Evolutionary conservation across 257 asterid genomes (phyloP).

Genomic region (Thymus mandschuricus): DNA sequence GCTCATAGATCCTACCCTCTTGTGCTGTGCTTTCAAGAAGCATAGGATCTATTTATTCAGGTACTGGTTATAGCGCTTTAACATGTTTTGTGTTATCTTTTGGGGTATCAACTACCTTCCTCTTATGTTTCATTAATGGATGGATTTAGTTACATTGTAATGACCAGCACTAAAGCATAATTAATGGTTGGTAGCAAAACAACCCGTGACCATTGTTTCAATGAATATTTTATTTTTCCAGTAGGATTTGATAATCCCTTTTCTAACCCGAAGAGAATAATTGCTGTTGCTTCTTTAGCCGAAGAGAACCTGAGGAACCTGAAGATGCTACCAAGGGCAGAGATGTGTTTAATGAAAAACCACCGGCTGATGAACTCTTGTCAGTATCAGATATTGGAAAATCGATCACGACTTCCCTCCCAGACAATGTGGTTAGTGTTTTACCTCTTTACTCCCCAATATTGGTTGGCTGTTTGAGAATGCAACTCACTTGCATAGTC

Average conservation of each 20-base stretch:
- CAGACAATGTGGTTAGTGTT: slow-evolving; percentile 88
- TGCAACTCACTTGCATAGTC: slow-evolving; percentile 10
- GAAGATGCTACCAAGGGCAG: slow-evolving; percentile 98
- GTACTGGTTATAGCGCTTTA: slow-evolving; percentile 39
- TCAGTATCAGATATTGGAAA: slow-evolving; percentile 93
- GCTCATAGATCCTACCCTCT: slow-evolving; percentile 85
- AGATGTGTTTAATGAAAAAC: slow-evolving; percentile 97
- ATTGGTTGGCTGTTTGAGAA: slow-evolving; percentile 16
- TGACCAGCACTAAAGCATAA: slow-evolving; percentile 4
- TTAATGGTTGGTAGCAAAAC: slow-evolving; percentile 1
- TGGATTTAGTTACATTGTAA: slow-evolving; percentile 1
- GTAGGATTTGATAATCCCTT: slow-evolving; percentile 6
- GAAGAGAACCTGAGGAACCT: slow-evolving; percentile 98
- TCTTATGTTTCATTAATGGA: slow-evolving; percentile 14
- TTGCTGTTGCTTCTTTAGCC: slow-evolving; percentile 50
- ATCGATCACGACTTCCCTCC: slow-evolving; percentile 83
- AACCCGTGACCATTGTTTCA: neutral
- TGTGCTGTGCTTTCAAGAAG: slow-evolving; percentile 99
- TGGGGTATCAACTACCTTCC: slow-evolving; percentile 5
- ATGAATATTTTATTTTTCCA: neutral
- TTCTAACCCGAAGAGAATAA: slow-evolving; percentile 26
- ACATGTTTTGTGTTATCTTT: neutral
- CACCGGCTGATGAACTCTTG: slow-evolving; percentile 94
- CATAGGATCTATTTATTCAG: slow-evolving; percentile 95
- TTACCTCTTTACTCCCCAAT: slow-evolving; percentile 19